Conservation (phyloP, 768 basidiomycete species). For the Termitomyces sp. region DNA sequence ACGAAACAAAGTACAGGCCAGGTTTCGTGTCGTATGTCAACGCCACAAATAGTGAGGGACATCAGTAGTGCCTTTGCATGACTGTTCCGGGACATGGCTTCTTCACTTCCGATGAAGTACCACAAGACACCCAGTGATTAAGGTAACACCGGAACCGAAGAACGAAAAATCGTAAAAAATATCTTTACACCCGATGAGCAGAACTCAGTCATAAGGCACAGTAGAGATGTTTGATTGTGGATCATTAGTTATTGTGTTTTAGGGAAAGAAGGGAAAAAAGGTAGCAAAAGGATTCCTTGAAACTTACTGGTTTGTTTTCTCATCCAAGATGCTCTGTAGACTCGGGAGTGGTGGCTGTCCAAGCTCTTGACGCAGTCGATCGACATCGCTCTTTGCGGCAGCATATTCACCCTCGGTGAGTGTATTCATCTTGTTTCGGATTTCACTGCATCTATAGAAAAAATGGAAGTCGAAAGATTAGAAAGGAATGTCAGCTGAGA, state of each 20-base stretch:
- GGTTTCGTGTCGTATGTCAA: background rate
- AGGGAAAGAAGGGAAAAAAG: constrained; percentile 2
- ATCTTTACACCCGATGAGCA: background rate
- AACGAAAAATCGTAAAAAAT: background rate
- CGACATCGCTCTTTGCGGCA: constrained; percentile 71
- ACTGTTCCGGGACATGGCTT: background rate
- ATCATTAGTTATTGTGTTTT: background rate
- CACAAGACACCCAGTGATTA: background rate
- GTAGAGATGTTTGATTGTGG: background rate
- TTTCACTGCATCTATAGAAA: constrained; percentile 53
- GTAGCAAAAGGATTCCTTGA: background rate
- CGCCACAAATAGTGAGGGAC: background rate
- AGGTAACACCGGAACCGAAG: background rate
- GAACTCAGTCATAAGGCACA: constrained; percentile 1
- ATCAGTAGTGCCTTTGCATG: background rate
- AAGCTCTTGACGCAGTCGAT: constrained; percentile 69
- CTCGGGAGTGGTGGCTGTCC: constrained; percentile 73
- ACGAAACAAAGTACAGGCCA: background rate
- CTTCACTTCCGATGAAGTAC: background rate
- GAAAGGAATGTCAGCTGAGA: background rate
- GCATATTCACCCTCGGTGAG: constrained; percentile 79
- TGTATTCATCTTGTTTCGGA: constrained; percentile 59
- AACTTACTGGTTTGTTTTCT: constrained; percentile 53
- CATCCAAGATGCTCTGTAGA: constrained; percentile 71
- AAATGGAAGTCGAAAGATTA: background rate